phyloP scores from a whole-genome alignment of 495 filamentous ascomycete species.

The Trichocladium uniseriatum region DNA sequence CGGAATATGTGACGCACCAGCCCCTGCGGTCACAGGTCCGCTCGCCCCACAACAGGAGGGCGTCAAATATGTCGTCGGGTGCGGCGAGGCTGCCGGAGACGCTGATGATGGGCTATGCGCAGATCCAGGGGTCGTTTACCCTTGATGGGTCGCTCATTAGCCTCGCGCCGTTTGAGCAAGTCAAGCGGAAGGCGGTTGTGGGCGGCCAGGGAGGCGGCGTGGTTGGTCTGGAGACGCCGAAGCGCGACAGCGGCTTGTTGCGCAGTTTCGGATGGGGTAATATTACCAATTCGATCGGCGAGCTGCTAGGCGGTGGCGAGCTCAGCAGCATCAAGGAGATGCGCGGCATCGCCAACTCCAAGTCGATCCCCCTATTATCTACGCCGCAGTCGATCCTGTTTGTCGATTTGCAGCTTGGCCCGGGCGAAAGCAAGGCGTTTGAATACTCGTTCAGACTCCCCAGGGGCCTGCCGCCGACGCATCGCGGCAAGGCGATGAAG shows the following conservation, averaged over 20 bases:
- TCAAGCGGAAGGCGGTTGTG: conserved; percentile 87
- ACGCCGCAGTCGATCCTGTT: conserved; percentile 97
- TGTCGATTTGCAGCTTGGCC: conserved; percentile 77
- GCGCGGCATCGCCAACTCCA: conserved; percentile 69
- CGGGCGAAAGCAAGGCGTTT: conserved; percentile 83
- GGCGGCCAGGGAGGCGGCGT: conserved; percentile 80
- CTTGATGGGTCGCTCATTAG: conserved; percentile 88
- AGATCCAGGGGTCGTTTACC: conserved; percentile 85
- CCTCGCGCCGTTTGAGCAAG: conserved; percentile 83
- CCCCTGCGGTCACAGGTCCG: conserved; percentile 34
- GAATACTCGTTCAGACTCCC: conserved; percentile 80
- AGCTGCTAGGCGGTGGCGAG: conserved; percentile 74
- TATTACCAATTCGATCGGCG: conserved; percentile 79
- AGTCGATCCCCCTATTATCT: conserved; percentile 77
- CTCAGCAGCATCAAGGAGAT: conserved; percentile 90
- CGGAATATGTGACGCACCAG: conserved; percentile 72
- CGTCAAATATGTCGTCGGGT: conserved; percentile 48
- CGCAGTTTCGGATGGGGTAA: conserved; percentile 80
- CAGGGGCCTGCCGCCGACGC: conserved; percentile 75
- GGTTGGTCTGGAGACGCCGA: conserved; percentile 66
- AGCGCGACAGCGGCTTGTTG: conserved; percentile 69
- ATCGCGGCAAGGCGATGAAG: conserved; percentile 89
- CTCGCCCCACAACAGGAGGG: conserved; percentile 51
- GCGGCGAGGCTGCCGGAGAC: conserved; percentile 52
- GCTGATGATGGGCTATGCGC: conserved; percentile 96